These are phyloP conservation scores for Elsinoe batatas DNA, from an alignment of 2,329 filamentous ascomycete genomes.

Conservation along the genomic window DNA sequence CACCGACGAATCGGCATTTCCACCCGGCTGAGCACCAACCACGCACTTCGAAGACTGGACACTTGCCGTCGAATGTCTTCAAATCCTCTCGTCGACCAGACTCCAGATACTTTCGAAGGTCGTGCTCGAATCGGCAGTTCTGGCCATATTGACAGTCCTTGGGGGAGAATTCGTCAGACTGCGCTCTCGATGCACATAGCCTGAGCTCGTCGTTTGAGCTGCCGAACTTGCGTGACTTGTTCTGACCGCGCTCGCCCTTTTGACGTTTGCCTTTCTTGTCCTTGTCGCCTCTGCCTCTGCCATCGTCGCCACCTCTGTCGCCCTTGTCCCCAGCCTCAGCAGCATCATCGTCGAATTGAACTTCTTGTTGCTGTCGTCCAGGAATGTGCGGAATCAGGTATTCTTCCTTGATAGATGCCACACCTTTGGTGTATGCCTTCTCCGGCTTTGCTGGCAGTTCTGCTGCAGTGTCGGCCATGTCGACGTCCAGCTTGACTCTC, in stretches of 20 bases:
- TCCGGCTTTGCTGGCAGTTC: constrained; percentile 21
- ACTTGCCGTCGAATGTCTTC: constrained; percentile 63
- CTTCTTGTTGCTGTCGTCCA: constrained; percentile 15
- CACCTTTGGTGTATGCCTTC: constrained; percentile 38
- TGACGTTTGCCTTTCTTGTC: constrained; percentile 45
- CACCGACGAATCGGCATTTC: constrained; percentile 86
- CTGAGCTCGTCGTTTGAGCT: constrained; percentile 65
- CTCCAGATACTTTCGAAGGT: constrained; percentile 73
- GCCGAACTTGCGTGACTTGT: constrained; percentile 73
- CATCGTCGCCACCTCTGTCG: constrained; percentile 28
- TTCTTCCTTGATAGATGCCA: constrained; percentile 66
- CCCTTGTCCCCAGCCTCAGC: constrained; percentile 43
- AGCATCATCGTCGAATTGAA: constrained; percentile 28
- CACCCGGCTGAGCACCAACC: constrained; percentile 77
- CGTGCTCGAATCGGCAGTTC: constrained; percentile 71
- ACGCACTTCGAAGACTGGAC: constrained; percentile 67
- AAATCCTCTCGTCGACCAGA: constrained; percentile 76
- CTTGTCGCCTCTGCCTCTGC: constrained; percentile 29
- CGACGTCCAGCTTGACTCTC: constrained; percentile 29
- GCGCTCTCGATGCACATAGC: constrained; percentile 65
- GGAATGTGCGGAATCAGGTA: constrained; percentile 33
- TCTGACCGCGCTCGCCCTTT: constrained; percentile 63
- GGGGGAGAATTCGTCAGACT: constrained; percentile 72
- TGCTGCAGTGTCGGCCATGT: constrained; percentile 19
- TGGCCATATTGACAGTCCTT: constrained; percentile 65